These are phyloP conservation scores for Epichloe amarillans DNA, from an alignment of 2,329 filamentous ascomycete species.

Conservation along the genomic window DNA sequence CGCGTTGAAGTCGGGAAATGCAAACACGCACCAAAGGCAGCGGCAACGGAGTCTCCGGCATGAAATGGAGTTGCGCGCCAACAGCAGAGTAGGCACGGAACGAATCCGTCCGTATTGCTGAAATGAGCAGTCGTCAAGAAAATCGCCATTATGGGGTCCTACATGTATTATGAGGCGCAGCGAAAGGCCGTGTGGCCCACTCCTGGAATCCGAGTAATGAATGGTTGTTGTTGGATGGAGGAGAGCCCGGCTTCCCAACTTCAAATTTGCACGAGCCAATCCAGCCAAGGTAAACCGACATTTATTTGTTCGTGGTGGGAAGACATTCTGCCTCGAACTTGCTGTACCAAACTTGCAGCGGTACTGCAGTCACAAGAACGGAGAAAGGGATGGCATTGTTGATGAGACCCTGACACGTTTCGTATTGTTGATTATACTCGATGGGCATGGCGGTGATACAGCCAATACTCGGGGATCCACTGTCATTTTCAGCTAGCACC, in stretches of 20 bases:
- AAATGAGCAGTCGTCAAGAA: neutral
- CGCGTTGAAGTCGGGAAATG: neutral
- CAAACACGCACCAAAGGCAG: neutral
- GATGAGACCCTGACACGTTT: too few relatives aligned
- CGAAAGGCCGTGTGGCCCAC: too few relatives aligned
- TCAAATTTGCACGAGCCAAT: neutral
- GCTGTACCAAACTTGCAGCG: neutral
- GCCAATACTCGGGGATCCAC: neutral
- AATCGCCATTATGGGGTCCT: too few relatives aligned
- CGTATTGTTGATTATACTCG: neutral
- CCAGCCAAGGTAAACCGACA: neutral
- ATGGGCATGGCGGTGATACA: neutral
- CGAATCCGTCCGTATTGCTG: neutral
- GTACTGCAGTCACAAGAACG: constrained; percentile 1
- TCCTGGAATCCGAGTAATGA: too few relatives aligned
- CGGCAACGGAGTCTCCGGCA: too few relatives aligned
- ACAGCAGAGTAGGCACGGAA: neutral
- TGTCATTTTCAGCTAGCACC: neutral
- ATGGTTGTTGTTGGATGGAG: too few relatives aligned
- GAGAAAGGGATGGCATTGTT: neutral
- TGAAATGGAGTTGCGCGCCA: neutral
- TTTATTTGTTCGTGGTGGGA: neutral
- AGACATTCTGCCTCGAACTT: neutral
- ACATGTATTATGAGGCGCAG: too few relatives aligned
- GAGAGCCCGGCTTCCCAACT: neutral